Evolutionary conservation across 2,329 filamentous ascomycete genomes (phyloP).

Genomic region (Hyphodiscus sp.): DNA sequence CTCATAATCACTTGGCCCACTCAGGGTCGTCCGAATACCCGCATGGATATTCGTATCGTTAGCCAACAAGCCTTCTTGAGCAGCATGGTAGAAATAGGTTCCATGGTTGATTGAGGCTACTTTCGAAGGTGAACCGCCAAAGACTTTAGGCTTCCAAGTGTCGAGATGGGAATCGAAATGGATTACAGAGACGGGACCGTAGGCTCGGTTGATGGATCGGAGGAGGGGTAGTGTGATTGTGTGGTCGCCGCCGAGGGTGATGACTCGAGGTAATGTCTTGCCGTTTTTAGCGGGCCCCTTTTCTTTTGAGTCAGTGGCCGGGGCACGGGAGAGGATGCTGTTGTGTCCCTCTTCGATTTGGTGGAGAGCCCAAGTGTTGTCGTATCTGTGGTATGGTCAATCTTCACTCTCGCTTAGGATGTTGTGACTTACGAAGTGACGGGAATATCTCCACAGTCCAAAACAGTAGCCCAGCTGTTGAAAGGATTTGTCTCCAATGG

Average conservation of each 20-base stretch:
- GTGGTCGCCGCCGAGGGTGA: slow-evolving; percentile 65
- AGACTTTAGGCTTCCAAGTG: slow-evolving; percentile 79
- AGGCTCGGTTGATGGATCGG: slow-evolving; percentile 53
- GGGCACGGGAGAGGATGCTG: slow-evolving; percentile 62
- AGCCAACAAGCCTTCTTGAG: slow-evolving; percentile 67
- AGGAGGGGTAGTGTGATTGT: slow-evolving; percentile 56
- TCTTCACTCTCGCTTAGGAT: background rate
- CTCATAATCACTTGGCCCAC: slow-evolving; percentile 72
- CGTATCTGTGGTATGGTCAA: slow-evolving; percentile 48
- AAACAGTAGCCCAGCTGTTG: slow-evolving; percentile 69
- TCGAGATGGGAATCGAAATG: slow-evolving; percentile 61
- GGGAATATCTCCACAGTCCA: slow-evolving; percentile 80
- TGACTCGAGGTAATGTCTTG: slow-evolving; percentile 72
- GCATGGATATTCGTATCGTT: slow-evolving; percentile 87
- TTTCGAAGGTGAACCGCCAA: slow-evolving; percentile 72
- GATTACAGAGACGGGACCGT: slow-evolving; percentile 54
- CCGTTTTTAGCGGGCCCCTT: slow-evolving; percentile 63
- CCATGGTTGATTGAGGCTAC: slow-evolving; percentile 78
- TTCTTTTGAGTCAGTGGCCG: slow-evolving; percentile 61
- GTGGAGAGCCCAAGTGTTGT: slow-evolving; percentile 73
- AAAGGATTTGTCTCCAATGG: slow-evolving; percentile 75
- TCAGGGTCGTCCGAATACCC: slow-evolving; percentile 77
- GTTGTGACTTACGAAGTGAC: slow-evolving; percentile 65
- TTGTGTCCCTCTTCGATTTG: slow-evolving; percentile 86
- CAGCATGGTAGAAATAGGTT: slow-evolving; percentile 82